These are phyloP conservation scores for Cystobasidium pallidum DNA, from an alignment of 1,284 basidiomycete genomes.

Conservation along the genomic window DNA sequence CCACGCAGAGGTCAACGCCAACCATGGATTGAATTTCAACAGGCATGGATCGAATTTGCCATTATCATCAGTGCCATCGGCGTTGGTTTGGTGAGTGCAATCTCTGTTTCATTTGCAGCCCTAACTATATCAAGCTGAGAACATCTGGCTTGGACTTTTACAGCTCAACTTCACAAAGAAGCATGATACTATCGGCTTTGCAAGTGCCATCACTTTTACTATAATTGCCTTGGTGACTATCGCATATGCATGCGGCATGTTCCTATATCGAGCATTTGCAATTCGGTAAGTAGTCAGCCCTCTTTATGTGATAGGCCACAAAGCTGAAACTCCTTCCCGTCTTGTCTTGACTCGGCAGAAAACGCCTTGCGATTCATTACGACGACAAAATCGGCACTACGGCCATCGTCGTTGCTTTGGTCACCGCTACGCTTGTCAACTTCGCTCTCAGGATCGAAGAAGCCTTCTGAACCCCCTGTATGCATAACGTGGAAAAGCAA, in stretches of 20 bases:
- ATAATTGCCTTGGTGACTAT: constrained; percentile 85
- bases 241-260: constrained; percentile 83
- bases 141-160: too few relatives aligned
- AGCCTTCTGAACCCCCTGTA: constrained; percentile 45
- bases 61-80: constrained; percentile 87
- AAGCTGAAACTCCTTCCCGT: background rate
- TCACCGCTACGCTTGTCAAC: constrained; percentile 74
- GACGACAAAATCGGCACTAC: constrained; percentile 83
- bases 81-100: constrained; percentile 66
- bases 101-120: constrained; percentile 2
- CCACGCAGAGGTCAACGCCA: background rate
- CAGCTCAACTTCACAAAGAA: constrained; percentile 17
- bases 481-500: background rate
- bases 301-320: too few relatives aligned
- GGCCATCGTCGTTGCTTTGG: constrained; percentile 70
- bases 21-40: constrained; percentile 31
- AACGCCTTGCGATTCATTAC: constrained; percentile 73
- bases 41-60: constrained; percentile 81
- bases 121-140: too few relatives aligned
- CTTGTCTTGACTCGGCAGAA: constrained; percentile 48
- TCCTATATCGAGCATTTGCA: constrained; percentile 78
- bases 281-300: constrained; percentile 64
- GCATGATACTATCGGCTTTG: constrained; percentile 24
- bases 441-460: constrained; percentile 61
- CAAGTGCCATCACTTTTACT: constrained; percentile 66